A percentile compares a stretch with the other conserved stretches of the same genome.
phyloP scores from a whole-genome alignment of 2,329 filamentous ascomycete genomes.

The Aspergillus tamarii region DNA sequence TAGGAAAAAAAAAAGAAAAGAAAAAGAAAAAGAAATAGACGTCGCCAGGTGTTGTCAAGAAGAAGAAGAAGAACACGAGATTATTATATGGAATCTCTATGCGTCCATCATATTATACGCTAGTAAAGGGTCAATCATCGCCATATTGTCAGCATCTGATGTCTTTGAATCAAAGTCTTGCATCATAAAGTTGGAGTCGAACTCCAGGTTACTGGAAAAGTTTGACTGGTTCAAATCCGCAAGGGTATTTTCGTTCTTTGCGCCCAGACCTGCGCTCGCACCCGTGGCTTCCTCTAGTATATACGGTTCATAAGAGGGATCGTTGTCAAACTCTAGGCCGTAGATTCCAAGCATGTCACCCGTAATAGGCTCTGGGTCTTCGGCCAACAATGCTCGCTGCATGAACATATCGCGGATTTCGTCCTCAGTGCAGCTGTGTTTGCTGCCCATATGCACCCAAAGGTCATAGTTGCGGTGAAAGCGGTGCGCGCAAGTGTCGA shows the following conservation, averaged over 20 bases:
- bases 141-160: conserved; percentile 35
- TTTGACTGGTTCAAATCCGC: not conserved
- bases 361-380: conserved; percentile 26
- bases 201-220: conserved; percentile 6
- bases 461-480: conserved; percentile 64
- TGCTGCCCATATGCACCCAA: conserved; percentile 57
- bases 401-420: conserved; percentile 46
- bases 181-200: conserved; percentile 31
- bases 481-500: conserved; percentile 53
- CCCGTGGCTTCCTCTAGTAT: not conserved
- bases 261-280: not conserved
- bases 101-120: conserved; percentile 34
- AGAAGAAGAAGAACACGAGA: not conserved
- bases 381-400: conserved; percentile 41
- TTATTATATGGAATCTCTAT: conserved; percentile 9
- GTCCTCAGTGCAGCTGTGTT: conserved; percentile 43
- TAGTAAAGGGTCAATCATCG: conserved; percentile 40
- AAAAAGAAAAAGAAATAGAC: not conserved
- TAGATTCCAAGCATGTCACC: conserved; percentile 40
- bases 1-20: not conserved
- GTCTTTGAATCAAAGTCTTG: conserved; percentile 32
- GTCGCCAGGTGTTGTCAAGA: not conserved
- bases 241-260: not conserved
- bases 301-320: conserved; percentile 22
- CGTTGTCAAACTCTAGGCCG: conserved; percentile 38